Evolutionary conservation across 129 eudicot species (phyloP).

Genomic region (Chrysanthemum seticuspe): DNA sequence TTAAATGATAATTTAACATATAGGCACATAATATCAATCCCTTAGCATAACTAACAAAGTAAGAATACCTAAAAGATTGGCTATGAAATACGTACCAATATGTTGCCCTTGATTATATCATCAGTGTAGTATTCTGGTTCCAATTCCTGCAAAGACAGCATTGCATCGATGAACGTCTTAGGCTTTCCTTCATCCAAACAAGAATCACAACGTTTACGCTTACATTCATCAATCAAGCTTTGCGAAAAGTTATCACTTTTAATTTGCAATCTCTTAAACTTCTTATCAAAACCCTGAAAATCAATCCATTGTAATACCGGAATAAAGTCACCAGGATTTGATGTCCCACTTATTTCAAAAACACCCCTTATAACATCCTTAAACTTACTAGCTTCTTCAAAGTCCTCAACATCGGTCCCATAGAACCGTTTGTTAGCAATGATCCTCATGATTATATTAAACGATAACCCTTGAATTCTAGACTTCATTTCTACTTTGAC

Average conservation of each 20-base stretch:
- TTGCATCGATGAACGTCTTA: conserved; percentile 40
- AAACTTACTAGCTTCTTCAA: conserved; percentile 29
- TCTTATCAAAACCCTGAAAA: conserved; percentile 35
- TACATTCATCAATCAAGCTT: conserved; percentile 38
- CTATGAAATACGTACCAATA: conserved; percentile 35
- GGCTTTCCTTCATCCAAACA: neutral
- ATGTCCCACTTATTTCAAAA: conserved; percentile 23
- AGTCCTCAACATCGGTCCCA: conserved; percentile 25
- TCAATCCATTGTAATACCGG: conserved; percentile 41
- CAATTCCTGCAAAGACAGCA: conserved; percentile 45
- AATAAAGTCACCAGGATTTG: conserved; percentile 41
- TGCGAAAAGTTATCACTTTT: conserved; percentile 43
- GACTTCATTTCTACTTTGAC: conserved; percentile 31
- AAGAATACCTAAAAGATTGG: too few relatives aligned
- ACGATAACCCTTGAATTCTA: conserved; percentile 31
- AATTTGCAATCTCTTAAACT: conserved; percentile 22
- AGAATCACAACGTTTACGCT: neutral
- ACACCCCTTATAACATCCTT: conserved; percentile 17
- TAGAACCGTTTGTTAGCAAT: conserved; percentile 34
- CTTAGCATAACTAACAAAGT: too few relatives aligned
- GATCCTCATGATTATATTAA: conserved; percentile 41
- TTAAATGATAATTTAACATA: too few relatives aligned
- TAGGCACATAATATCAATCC: too few relatives aligned
- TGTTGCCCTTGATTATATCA: conserved; percentile 47
- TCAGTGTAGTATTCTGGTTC: conserved; percentile 56